phyloP scores from a whole-genome alignment of 148 eudicot genomes.

The Spergularia marina region DNA sequence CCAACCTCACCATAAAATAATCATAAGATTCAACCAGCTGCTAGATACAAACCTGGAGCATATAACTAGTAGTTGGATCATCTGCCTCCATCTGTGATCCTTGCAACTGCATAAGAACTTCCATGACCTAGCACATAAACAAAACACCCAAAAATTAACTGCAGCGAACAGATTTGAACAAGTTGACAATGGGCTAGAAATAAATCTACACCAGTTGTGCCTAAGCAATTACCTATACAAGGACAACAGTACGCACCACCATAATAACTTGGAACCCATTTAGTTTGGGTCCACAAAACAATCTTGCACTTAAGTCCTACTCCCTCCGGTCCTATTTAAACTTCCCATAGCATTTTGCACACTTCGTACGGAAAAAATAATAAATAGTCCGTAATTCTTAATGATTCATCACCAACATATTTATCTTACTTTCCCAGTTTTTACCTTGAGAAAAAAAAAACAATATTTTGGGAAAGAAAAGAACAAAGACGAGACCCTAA shows the following conservation, averaged over 20 bases:
- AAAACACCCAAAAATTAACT: too few species aligned
- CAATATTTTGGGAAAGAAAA: too few species aligned
- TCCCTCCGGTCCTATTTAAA: neutral
- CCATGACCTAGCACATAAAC: slow-evolving; percentile 37
- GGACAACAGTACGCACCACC: neutral
- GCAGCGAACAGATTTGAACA: neutral
- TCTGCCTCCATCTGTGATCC: slow-evolving; percentile 38
- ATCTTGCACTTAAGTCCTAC: neutral
- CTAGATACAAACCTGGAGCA: slow-evolving; percentile 33
- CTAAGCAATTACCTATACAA: neutral
- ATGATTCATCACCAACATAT: neutral
- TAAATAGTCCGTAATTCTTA: too few species aligned
- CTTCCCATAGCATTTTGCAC: neutral
- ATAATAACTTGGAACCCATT: neutral
- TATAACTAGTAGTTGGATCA: slow-evolving; percentile 48
- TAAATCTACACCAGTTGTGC: neutral
- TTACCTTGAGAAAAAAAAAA: too few species aligned
- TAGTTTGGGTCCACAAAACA: neutral
- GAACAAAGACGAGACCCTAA: too few species aligned
- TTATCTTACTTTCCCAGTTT: too few species aligned
- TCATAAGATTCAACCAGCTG: neutral
- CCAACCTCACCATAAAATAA: neutral
- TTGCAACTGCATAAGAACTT: slow-evolving; percentile 42
- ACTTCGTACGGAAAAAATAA: too few species aligned
- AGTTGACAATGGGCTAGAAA: neutral